Percentiles rank a stretch among this genome's conserved stretches.
These are phyloP conservation scores for Globisporangium radiosum DNA, from an alignment of 352 stramenopile genomes.

Conservation along the genomic window DNA sequence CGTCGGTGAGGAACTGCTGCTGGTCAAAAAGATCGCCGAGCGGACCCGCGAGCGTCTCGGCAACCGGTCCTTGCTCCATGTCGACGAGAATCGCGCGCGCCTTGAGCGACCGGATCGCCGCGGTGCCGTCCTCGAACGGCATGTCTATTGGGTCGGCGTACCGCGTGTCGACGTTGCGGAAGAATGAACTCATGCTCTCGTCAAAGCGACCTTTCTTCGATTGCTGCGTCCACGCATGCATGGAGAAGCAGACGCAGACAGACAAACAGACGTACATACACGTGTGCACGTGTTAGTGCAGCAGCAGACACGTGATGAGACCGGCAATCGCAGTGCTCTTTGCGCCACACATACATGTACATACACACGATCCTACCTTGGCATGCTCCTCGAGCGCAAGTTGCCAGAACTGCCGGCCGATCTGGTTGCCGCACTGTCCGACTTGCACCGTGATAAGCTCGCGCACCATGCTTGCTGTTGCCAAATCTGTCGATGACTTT, in stretches of 20 bases:
- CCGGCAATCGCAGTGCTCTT: background rate
- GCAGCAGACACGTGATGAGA: background rate
- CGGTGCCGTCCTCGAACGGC: slow-evolving; percentile 28
- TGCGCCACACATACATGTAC: background rate
- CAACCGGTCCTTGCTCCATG: slow-evolving; percentile 88
- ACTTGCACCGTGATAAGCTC: slow-evolving; percentile 90
- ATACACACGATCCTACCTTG: slow-evolving; percentile 21
- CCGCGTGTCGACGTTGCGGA: slow-evolving; percentile 85
- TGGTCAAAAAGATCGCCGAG: slow-evolving; percentile 88
- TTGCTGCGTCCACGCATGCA: slow-evolving; percentile 18
- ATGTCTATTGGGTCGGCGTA: slow-evolving; percentile 46
- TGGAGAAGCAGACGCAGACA: background rate
- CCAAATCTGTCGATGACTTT: too few species aligned
- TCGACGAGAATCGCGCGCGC: slow-evolving; percentile 89
- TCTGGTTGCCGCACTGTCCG: slow-evolving; percentile 93
- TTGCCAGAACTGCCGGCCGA: slow-evolving; percentile 90
- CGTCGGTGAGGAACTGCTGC: slow-evolving; percentile 83
- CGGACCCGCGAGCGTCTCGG: slow-evolving; percentile 74
- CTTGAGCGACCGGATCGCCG: slow-evolving; percentile 49
- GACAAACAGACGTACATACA: background rate
- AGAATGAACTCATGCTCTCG: slow-evolving; percentile 91
- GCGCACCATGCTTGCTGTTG: slow-evolving; percentile 42
- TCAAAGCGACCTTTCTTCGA: slow-evolving; percentile 61
- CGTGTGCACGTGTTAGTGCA: background rate
- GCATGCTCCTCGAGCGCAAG: slow-evolving; percentile 88